Base-by-base conservation (phyloP, 305 asterid species). In the Coffea humblotiana region DNA sequence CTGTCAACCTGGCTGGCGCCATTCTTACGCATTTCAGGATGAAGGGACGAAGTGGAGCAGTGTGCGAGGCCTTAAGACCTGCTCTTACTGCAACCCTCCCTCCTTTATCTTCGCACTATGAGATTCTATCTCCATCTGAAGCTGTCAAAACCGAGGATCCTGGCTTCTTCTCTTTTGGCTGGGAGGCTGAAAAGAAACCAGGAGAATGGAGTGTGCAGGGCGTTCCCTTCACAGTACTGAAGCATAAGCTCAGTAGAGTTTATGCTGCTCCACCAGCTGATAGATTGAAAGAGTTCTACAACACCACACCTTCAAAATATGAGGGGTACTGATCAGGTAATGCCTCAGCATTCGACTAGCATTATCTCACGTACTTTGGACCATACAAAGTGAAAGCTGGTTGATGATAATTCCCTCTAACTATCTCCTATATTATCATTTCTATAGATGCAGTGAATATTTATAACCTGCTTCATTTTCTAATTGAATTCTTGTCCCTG, bases 221-320 rank as follows among this genome's bases (percentile, higher is more conserved):
- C 51, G 94, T 88, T 65, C 97, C 94, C 8, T 85, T 88, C 67
- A 92, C 98, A 0, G 88, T 90, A 3, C 45, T 93, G 85, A 89
- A 83, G 86, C 92, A 92, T 78, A 93, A 93, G 89, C 79, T 93
- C 56, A 90, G 97, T 71, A 90, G 97, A 87, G 87, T 93, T 45
- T 93, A 93, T 18, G 82, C 86, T 27, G 90, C 89, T 74, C 86
- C 94, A 9, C 93, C 91, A 1, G 82, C 52, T 18, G 88, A 89
- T 74, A 85, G 94, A 79, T 76, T 87, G 5, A 83, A 89, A 49
- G 76, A 77, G 1, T 94, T 90, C 74, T 87, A 88, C 43, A 81
- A 87, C 63, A 86, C 86, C 35, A 51, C 83, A 29, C 94, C 96
- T 60, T 91, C 98, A 68, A 92, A 90, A 78, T 93, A 87, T 37